Base-by-base conservation (phyloP, 2,329 filamentous ascomycete species). In the Gaeumannomyces sp. region DNA sequence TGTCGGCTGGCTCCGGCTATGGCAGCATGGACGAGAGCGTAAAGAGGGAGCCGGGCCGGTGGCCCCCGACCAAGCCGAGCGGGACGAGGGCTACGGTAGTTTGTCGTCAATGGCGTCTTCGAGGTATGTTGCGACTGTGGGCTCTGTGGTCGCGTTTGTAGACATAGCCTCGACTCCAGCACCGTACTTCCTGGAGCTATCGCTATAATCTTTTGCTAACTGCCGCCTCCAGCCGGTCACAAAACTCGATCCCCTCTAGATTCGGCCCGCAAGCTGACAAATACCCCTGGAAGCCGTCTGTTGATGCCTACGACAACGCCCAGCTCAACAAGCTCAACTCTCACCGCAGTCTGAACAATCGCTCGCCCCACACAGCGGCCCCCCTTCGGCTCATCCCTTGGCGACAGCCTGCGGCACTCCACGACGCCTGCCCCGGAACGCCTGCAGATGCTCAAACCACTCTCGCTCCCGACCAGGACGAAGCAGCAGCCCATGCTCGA, bases 251-350 rank as follows among this genome's bases (percentile, higher is more conserved):
- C 10, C 70, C 75, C 0, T 72, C 77, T 50, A 75, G 76, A n/a
- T 81, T 84, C 62, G 81, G 83, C 64, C 76, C 81, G 64, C 79
- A 80, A 66, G 82, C 84, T 69, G 80, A 77, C 68, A 80, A 77
- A 56, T 83, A 79, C 65, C 77, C 81, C 65, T 81, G 83, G 67
- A 76, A 76, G 61, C 77, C 79, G 4, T 76, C 77, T 63, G 77
- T 79, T 69, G 75, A 81, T 59, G 75, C 80, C 19, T 80, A 85
- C 63, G 80, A 82, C 66, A 80, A 77, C 66, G 78, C 75, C 63
- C 78, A 85, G 71, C 80, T 85, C 66, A 83, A 82, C 72, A 86
- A 83, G 73, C 76, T 87, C n/a, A 79, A 85, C 65, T 77, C 79
- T 1, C 73, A 78, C 53, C 76, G 79, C 53, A 76, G 74, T 0